These are phyloP conservation scores for Globisporangium acanthophoron DNA, from an alignment of 352 stramenopile genomes.

Conservation along the genomic window DNA sequence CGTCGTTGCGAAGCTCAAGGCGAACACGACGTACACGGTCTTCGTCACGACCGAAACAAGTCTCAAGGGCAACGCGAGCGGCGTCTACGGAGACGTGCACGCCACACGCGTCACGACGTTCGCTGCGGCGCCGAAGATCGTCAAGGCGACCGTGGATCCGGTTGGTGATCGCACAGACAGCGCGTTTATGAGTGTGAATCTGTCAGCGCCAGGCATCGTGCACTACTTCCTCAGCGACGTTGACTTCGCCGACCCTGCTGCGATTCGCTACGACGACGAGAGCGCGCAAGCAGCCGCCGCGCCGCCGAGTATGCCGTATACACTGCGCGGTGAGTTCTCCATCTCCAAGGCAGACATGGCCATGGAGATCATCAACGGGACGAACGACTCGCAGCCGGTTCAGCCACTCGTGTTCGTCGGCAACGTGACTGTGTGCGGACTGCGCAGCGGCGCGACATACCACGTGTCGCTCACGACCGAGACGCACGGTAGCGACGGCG, in stretches of 20 bases:
- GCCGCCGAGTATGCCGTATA: slow-evolving; percentile 20
- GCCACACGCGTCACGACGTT: slow-evolving; percentile 39
- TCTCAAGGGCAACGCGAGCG: slow-evolving; percentile 27
- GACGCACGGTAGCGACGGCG: slow-evolving; percentile 45
- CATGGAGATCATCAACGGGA: slow-evolving; percentile 67
- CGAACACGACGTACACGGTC: slow-evolving; percentile 56
- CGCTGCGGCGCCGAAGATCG: slow-evolving; percentile 49
- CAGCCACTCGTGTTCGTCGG: slow-evolving; percentile 50
- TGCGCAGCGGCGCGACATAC: slow-evolving; percentile 52
- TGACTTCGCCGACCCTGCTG: slow-evolving; percentile 64
- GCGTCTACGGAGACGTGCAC: slow-evolving; percentile 36
- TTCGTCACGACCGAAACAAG: slow-evolving; percentile 45
- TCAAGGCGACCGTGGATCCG: slow-evolving; percentile 47
- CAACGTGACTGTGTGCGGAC: slow-evolving; percentile 41
- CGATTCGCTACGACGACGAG: slow-evolving; percentile 28
- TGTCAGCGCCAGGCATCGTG: slow-evolving; percentile 55
- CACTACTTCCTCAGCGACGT: slow-evolving; percentile 74
- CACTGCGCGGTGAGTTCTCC: slow-evolving; percentile 40
- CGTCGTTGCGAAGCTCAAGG: slow-evolving; percentile 17
- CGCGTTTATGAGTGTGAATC: slow-evolving; percentile 51
- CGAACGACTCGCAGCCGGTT: slow-evolving; percentile 60
- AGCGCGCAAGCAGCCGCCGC: not conserved
- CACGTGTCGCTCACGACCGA: slow-evolving; percentile 77
- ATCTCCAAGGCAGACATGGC: slow-evolving; percentile 36
- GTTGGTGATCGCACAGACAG: slow-evolving; percentile 37